A percentile compares a stretch with the other conserved stretches of the same genome.
Evolutionary conservation across 768 basidiomycete species (phyloP).

Genomic region (Gloeopeniophorella convolvens): DNA sequence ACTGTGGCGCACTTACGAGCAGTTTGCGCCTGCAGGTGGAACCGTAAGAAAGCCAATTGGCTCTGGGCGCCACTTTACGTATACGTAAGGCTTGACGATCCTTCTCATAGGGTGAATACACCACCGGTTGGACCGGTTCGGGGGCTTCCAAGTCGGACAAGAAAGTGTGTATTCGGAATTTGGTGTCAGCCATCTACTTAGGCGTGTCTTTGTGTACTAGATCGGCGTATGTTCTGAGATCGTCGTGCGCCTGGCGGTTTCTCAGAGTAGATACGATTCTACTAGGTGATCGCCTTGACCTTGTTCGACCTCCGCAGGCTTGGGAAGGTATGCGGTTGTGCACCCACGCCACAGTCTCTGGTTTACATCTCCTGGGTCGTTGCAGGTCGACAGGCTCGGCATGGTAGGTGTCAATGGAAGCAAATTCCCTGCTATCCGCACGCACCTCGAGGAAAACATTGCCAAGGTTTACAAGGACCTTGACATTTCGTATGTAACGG

Average conservation of each 20-base stretch:
- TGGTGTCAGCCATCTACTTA: not conserved
- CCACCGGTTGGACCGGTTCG: slow-evolving; percentile 87
- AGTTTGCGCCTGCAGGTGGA: slow-evolving; percentile 36
- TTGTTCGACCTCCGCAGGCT: slow-evolving; percentile 83
- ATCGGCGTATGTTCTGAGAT: slow-evolving; percentile 51
- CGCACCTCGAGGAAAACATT: slow-evolving; percentile 79
- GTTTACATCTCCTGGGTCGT: slow-evolving; percentile 11
- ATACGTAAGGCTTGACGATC: not conserved
- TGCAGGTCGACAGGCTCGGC: slow-evolving; percentile 59
- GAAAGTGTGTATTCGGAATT: slow-evolving; percentile 47
- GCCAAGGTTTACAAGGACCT: slow-evolving; percentile 79
- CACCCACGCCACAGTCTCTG: not conserved
- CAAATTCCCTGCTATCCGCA: slow-evolving; percentile 81
- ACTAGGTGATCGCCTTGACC: slow-evolving; percentile 81
- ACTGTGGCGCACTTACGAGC: slow-evolving; percentile 5
- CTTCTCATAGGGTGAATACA: slow-evolving; percentile 68
- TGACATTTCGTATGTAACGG: slow-evolving; percentile 60
- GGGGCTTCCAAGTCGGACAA: slow-evolving; percentile 96
- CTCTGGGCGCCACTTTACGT: no score
- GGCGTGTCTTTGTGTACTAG: slow-evolving; percentile 29
- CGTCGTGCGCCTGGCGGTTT: not conserved
- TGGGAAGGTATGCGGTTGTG: slow-evolving; percentile 51
- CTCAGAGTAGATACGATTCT: slow-evolving; percentile 10
- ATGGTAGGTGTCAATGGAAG: slow-evolving; percentile 89
- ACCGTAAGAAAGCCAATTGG: slow-evolving; percentile 33